phyloP scores from a whole-genome alignment of 306 rosid species.

The Astragalus glycyphyllos region DNA sequence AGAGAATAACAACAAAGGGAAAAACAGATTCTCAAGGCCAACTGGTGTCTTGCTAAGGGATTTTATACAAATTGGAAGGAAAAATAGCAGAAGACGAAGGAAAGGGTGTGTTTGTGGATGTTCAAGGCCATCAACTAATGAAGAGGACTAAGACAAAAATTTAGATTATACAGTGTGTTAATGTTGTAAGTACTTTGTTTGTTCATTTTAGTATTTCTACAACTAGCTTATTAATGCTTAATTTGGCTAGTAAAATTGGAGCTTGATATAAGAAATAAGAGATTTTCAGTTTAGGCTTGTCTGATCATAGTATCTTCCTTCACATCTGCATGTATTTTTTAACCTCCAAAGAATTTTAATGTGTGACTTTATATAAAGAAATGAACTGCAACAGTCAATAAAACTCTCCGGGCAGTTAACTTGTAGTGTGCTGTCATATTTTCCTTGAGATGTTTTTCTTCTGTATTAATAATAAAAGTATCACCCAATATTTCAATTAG shows the following conservation, averaged over 20 bases:
- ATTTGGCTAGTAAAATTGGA: constrained; percentile 39
- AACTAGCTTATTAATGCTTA: constrained; percentile 42
- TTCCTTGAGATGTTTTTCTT: not conserved
- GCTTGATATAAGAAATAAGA: constrained; percentile 43
- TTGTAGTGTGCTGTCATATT: constrained; percentile 16
- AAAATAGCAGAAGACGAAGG: constrained; percentile 55
- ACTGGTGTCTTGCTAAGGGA: constrained; percentile 75
- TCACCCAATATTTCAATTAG: not conserved
- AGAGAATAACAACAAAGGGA: constrained; percentile 59
- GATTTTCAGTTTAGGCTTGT: constrained; percentile 36
- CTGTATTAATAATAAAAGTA: constrained; percentile 6
- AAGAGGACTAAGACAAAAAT: constrained; percentile 52
- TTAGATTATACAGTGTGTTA: constrained; percentile 25
- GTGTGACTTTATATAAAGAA: constrained; percentile 40
- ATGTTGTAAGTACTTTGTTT: constrained; percentile 35
- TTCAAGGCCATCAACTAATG: constrained; percentile 68
- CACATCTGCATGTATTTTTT: constrained; percentile 34
- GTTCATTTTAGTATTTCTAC: constrained; percentile 40
- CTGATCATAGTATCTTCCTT: constrained; percentile 44
- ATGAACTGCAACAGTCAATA: constrained; percentile 24
- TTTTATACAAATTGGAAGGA: constrained; percentile 66
- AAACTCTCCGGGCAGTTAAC: constrained; percentile 24
- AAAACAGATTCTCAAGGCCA: constrained; percentile 55
- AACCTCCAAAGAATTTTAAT: constrained; percentile 32
- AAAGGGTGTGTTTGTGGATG: constrained; percentile 77